Evolutionary conservation across 371 early-diverging fungal genomes (phyloP), one percentile per base, ranked within the genome.

Genomic region (Zychaea mexicana): DNA sequence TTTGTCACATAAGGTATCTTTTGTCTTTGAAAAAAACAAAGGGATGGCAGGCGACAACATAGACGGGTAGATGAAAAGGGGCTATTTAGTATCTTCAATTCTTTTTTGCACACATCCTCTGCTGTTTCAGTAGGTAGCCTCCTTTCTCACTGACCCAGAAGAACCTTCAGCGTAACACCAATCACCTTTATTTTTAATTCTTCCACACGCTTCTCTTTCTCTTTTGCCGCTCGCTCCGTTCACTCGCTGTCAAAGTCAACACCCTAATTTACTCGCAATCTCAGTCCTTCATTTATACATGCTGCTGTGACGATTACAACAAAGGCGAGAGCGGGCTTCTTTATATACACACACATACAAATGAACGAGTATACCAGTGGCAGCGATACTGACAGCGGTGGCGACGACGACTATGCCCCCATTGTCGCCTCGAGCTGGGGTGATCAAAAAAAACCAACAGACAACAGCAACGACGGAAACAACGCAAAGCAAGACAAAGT

Each of bases 371-470:
- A 58, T 32, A 26, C 12, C 27, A 52, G 52, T 9, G 24, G 32
- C 8, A 31, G 32, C 12, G 36, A 24, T 55, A 53, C 12, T 33
- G 58, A 36, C 36, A 42, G 33, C 36, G 30, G 33, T 33, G 36
- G 54, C 31, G 67, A 67, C 26, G 68, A 67, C 15, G 68, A 67
- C 13, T 67, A 67, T 47, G 68, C 56, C 21, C 68, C 68, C 13
- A 52, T 67, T 60, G 68, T 33, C 12, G 42, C 39, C 17, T 22
- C 63, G 3, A 49, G 49, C n/a, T 67, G 68, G 68, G 68, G 68
- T 22, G 58, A 59, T 39, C 68, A 69, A 46, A 45, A 32, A 36
- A 36, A 49, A 22, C 24, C 49, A 24, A 19, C 32, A 55, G 10
- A 28, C 22, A 26, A 28, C 54, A 0, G 22, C 54, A 45, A 17